phyloP scores from a whole-genome alignment of 495 filamentous ascomycete genomes.

The Aspergillus baeticus region DNA sequence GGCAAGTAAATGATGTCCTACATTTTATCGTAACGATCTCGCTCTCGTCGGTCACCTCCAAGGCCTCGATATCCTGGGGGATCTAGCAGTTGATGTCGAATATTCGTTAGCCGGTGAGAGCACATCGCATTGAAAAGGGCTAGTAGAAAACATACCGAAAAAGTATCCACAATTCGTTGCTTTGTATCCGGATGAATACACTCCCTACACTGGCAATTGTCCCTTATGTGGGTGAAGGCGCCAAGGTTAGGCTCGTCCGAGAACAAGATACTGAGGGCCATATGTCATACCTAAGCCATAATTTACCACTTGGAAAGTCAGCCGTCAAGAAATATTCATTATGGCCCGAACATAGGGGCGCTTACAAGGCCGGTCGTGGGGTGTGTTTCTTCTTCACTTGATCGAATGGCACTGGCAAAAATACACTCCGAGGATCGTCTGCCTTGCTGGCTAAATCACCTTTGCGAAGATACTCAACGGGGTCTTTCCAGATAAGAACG shows the following conservation, averaged over 20 bases:
- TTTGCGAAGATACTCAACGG: background rate
- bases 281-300: conserved; percentile 22
- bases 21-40: conserved; percentile 27
- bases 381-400: too few relatives aligned
- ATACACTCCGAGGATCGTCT: background rate
- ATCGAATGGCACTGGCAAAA: too few relatives aligned
- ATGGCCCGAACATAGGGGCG: too few relatives aligned
- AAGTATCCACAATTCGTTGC: conserved; percentile 73
- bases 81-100: conserved; percentile 37
- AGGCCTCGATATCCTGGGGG: conserved; percentile 50
- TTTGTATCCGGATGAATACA: conserved; percentile 77
- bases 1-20: conserved; percentile 16
- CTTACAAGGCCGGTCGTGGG: too few relatives aligned
- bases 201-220: conserved; percentile 73
- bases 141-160: conserved; percentile 48
- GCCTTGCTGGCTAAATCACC: background rate
- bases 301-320: conserved; percentile 14
- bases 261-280: background rate
- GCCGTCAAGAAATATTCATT: background rate
- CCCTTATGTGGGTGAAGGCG: conserved; percentile 45
- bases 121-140: background rate
- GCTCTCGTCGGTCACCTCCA: conserved; percentile 16
- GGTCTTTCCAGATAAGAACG: background rate
- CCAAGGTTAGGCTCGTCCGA: background rate
- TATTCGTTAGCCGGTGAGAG: conserved; percentile 4